phyloP scores from a whole-genome alignment of 176 grass and related monocot species.

The Melocanna baccifera region DNA sequence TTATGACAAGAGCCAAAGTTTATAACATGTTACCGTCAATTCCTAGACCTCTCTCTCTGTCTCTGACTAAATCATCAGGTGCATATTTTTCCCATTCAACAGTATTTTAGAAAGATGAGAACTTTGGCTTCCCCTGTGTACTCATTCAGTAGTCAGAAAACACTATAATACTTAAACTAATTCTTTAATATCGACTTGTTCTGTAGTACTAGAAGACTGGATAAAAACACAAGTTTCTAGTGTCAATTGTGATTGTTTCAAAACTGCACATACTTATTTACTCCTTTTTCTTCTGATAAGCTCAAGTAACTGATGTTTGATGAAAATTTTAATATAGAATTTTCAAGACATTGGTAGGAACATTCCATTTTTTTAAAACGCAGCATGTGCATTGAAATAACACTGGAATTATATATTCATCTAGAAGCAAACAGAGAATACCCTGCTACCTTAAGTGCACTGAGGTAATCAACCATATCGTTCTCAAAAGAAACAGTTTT shows the following conservation, averaged over 20 bases:
- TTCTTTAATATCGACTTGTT: not conserved
- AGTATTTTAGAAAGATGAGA: not conserved
- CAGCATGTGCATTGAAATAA: not conserved
- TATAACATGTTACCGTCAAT: not conserved
- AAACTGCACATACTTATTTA: not conserved
- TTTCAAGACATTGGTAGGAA: not conserved
- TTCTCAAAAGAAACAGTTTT: constrained; percentile 66
- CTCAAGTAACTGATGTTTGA: not conserved
- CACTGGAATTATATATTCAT: not conserved
- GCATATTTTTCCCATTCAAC: not conserved
- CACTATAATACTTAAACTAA: not conserved
- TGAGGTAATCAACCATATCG: constrained; percentile 87
- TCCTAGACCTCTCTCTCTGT: not conserved
- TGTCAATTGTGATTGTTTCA: not conserved
- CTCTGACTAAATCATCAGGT: not conserved
- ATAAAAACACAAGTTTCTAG: not conserved
- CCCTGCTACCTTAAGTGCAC: constrained; percentile 65
- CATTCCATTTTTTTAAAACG: not conserved
- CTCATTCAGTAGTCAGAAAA: not conserved
- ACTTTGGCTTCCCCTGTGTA: not conserved
- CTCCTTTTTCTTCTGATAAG: not conserved
- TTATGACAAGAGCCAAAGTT: constrained; percentile 5
- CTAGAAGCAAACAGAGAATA: constrained; percentile 25
- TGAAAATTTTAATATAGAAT: not conserved
- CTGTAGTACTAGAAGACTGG: not conserved